Conservation (phyloP, 2,329 filamentous ascomycete species). For the Sporothrix pallida region DNA sequence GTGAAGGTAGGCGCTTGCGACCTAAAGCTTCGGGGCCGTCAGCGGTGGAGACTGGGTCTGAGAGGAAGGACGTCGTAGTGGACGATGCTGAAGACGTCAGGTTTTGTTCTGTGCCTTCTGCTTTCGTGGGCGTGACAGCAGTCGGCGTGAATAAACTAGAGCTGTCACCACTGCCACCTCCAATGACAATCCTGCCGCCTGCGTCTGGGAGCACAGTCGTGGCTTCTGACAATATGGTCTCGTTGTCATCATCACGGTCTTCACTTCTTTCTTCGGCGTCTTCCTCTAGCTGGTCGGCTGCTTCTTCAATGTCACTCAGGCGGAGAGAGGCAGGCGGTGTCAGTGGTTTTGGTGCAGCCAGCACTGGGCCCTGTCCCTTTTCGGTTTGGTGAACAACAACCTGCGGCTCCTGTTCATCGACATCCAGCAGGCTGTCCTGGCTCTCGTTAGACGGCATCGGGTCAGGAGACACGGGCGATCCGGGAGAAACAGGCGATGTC, state of each 20-base stretch:
- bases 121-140: background rate
- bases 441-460: constrained; percentile 39
- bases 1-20: background rate
- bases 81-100: background rate
- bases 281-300: constrained; percentile 19
- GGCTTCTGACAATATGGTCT: constrained; percentile 9
- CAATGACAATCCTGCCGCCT: too few relatives aligned
- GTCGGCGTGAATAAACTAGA: background rate
- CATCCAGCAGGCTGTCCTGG: constrained; percentile 33
- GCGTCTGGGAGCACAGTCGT: background rate
- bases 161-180: background rate
- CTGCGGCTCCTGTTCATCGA: background rate
- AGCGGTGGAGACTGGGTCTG: background rate
- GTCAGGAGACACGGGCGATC: background rate
- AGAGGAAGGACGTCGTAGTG: background rate
- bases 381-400: background rate
- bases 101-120: background rate
- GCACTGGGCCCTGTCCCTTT: background rate
- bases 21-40: background rate
- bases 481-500: background rate
- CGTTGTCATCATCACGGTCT: background rate
- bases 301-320: constrained; percentile 34
- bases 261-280: constrained; percentile 7
- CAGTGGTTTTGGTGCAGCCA: constrained; percentile 4
- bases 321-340: constrained; percentile 24